Evolutionary conservation across 2,329 filamentous ascomycete species (phyloP).

Genomic region (Diatrype stigma): DNA sequence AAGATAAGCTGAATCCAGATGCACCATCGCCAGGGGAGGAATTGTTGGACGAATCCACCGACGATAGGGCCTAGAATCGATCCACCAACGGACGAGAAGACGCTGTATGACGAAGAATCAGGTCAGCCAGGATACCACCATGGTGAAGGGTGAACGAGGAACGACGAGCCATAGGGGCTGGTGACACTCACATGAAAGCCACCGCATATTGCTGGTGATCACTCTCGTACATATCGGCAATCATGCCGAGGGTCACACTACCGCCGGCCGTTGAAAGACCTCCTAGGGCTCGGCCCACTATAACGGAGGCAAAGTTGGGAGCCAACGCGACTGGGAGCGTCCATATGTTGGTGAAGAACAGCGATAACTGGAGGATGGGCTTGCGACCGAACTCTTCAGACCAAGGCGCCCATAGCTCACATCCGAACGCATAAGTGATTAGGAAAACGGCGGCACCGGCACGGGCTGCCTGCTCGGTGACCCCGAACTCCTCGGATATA

Average conservation of each 20-base stretch:
- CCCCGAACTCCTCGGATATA: constrained; percentile 62
- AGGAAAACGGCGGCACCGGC: constrained; percentile 76
- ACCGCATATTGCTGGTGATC: constrained; percentile 72
- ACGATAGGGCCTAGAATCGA: constrained; percentile 73
- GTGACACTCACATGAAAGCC: constrained; percentile 51
- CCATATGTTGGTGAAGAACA: constrained; percentile 75
- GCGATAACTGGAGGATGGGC: constrained; percentile 67
- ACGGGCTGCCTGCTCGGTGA: constrained; percentile 65
- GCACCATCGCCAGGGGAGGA: constrained; percentile 60
- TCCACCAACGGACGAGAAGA: constrained; percentile 75
- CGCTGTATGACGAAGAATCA: constrained; percentile 28
- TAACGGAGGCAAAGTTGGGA: constrained; percentile 65
- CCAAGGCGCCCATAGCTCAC: constrained; percentile 86
- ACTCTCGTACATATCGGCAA: constrained; percentile 69
- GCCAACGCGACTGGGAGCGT: constrained; percentile 69
- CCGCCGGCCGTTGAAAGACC: constrained; percentile 69
- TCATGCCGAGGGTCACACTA: constrained; percentile 70
- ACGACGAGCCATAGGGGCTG: too few relatives aligned
- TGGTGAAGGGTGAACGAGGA: too few relatives aligned
- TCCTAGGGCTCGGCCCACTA: constrained; percentile 67
- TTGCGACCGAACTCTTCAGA: constrained; percentile 77
- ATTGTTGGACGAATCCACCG: constrained; percentile 70
- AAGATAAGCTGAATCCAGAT: constrained; percentile 87
- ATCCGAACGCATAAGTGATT: constrained; percentile 77
- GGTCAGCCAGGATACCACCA: not conserved